phyloP scores from a whole-genome alignment of 331 rosid species.

The Rosa hybrid region DNA sequence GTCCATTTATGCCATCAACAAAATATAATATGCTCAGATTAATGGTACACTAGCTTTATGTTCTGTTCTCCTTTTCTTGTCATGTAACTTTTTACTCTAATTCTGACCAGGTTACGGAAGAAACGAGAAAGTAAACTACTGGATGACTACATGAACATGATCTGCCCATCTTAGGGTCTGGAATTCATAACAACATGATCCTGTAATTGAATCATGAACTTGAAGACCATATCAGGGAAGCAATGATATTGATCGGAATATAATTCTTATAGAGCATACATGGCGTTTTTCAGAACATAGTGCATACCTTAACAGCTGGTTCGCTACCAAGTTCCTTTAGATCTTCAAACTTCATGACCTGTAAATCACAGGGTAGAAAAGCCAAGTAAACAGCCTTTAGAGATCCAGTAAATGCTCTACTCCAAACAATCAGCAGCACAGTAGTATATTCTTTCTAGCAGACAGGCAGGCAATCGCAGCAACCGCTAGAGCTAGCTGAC shows the following conservation, averaged over 20 bases:
- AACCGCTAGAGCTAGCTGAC: not conserved
- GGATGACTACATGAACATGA: not conserved
- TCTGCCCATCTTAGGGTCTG: not conserved
- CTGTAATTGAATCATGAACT: not conserved
- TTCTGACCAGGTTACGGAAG: not conserved
- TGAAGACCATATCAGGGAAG: not conserved
- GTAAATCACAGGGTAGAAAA: slow-evolving; percentile 28
- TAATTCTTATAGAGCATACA: not conserved
- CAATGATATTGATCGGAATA: not conserved
- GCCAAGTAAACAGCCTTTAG: slow-evolving; percentile 7
- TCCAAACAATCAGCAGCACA: not conserved
- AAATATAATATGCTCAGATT: not conserved
- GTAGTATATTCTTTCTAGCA: not conserved
- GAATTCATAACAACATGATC: not conserved
- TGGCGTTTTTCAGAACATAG: not conserved
- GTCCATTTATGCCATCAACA: not conserved
- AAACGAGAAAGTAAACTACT: not conserved
- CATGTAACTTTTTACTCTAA: not conserved
- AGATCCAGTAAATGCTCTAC: not conserved
- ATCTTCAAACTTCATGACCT: slow-evolving; percentile 98
- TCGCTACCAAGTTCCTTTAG: slow-evolving; percentile 94
- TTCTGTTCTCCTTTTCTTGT: not conserved
- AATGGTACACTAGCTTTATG: not conserved
- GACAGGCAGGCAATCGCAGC: not conserved
- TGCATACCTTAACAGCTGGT: slow-evolving; percentile 85